Conservation (phyloP, 1,284 basidiomycete species). For the Irpex sp. region DNA sequence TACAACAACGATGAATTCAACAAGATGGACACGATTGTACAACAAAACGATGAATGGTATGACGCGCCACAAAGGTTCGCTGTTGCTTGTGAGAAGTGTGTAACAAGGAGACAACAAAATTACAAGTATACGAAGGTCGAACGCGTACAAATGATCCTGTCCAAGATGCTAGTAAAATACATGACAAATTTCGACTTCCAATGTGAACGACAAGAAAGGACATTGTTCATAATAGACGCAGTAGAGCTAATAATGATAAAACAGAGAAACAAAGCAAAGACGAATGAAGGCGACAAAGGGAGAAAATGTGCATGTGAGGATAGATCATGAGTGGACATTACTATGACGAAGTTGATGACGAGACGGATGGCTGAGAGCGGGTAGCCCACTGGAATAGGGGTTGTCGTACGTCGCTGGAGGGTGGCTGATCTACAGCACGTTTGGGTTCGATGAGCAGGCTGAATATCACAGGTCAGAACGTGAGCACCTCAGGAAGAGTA, state of each 20-base stretch:
- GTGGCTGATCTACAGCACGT: constrained; percentile 66
- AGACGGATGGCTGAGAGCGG: constrained; percentile 37
- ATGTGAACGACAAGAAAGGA: background rate
- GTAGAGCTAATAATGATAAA: constrained; percentile 1
- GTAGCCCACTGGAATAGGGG: constrained; percentile 70
- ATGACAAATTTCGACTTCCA: background rate
- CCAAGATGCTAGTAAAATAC: background rate
- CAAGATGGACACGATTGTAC: background rate
- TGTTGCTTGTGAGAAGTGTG: no score
- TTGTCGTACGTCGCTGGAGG: constrained; percentile 66
- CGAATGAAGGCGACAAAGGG: background rate
- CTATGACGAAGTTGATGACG: constrained; percentile 20
- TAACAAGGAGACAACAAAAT: background rate
- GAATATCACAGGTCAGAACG: constrained; percentile 9
- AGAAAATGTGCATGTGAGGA: background rate
- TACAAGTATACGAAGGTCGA: background rate
- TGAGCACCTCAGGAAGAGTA: constrained; percentile 8
- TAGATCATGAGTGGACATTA: background rate
- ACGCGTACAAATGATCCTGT: background rate
- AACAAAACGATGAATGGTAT: background rate
- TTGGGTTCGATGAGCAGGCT: constrained; percentile 79
- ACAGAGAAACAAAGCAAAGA: background rate
- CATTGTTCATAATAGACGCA: constrained; percentile 2
- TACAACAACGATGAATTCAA: no score
- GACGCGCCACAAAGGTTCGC: no score